phyloP scores from a whole-genome alignment of 345 rosid genomes.

The Eucalyptus regnans region DNA sequence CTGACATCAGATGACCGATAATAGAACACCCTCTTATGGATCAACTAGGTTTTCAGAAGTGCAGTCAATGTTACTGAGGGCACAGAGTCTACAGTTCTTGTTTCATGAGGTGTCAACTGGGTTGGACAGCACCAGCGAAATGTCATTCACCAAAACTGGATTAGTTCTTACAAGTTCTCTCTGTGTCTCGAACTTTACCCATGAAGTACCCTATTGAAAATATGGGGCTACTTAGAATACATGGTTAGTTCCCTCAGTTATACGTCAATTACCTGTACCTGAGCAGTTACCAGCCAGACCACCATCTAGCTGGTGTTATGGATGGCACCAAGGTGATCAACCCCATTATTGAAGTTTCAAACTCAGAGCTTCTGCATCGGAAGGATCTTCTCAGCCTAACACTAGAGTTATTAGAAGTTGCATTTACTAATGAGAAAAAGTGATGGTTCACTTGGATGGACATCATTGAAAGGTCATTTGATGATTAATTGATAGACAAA shows the following conservation, averaged over 20 bases:
- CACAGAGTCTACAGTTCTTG: neutral
- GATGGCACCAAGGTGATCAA: neutral
- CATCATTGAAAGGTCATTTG: neutral
- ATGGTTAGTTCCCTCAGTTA: neutral
- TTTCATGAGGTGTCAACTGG: neutral
- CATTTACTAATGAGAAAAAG: neutral
- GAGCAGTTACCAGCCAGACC: neutral
- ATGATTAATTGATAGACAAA: neutral
- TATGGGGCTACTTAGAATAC: neutral
- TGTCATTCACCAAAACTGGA: neutral
- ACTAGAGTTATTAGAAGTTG: neutral
- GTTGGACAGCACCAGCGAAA: neutral
- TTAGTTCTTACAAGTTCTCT: neutral
- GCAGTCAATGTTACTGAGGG: neutral
- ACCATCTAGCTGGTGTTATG: neutral
- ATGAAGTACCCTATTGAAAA: neutral
- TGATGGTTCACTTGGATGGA: neutral
- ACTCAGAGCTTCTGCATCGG: neutral
- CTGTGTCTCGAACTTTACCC: neutral
- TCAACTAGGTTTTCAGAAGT: neutral
- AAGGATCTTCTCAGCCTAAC: neutral
- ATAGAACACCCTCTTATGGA: neutral
- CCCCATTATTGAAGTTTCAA: neutral
- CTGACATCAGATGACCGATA: neutral
- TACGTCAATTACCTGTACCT: neutral